Base-by-base conservation (phyloP, 2,329 filamentous ascomycete species). In the Mariannaea sp. region DNA sequence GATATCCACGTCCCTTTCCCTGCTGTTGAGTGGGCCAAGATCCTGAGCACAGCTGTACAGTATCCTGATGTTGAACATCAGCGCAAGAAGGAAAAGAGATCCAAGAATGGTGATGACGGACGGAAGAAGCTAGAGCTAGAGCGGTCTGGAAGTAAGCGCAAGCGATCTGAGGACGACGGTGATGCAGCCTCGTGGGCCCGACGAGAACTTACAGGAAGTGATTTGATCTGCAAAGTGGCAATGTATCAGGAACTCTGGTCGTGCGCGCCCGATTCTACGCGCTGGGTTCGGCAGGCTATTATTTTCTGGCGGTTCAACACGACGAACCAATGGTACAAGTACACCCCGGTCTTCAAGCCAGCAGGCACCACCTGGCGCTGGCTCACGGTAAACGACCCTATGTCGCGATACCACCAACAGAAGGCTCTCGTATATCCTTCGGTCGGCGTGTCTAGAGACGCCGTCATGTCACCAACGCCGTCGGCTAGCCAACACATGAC, bases 191-290 rank as follows among this genome's bases (percentile, higher is more conserved):
- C 71, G 1, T 75, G 72, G 72, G 65, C 71, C 5, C 68, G 72
- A 2, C 70, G 72, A 5, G 72, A 75, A 52, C 66, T 65, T 17
- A 78, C 79, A 1, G 78, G 80, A 58, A 80, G 80, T 63, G 81
- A 85, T 36, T 75, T 85, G 51, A 77, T 86, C 45, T 75, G 79
- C 59, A 80, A 80, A 67, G 82, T 86, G 39, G 82, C 82, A 66
- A 87, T 87, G 84, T 83, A 85, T 67, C 84, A 87, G 67, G 84
- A 87, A 72, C 76, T 87, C 29, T 85, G 80, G 77, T 86, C 82
- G 3, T 72, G 72, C 57, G 70, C 80, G 4, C 77, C 77, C 5
- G 75, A 76, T 52, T 72, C 71, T 13, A 67, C 66, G 39, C 68
- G 73, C 61, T 86, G 82, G 80, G 78, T 74, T 8, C 79, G 82